Conservation (phyloP, 176 grass and related monocot species). For the Cocos nucifera region DNA sequence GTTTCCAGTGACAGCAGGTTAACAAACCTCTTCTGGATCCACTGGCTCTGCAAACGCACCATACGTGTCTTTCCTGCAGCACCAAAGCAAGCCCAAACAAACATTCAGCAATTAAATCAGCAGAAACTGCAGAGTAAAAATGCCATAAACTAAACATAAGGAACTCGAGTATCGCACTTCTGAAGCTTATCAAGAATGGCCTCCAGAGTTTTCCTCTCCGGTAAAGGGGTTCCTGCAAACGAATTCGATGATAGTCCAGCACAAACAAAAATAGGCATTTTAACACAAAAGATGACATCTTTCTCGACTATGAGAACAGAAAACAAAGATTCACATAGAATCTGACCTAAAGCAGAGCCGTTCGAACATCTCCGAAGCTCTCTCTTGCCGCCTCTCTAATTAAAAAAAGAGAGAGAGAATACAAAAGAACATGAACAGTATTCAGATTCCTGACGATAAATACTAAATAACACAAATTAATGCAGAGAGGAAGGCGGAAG, state of each 20-base stretch:
- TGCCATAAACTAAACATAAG: slow-evolving; percentile 13
- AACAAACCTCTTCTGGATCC: slow-evolving; percentile 50
- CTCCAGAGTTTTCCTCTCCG: slow-evolving; percentile 59
- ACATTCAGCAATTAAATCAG: slow-evolving; percentile 11
- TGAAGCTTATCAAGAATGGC: slow-evolving; percentile 67
- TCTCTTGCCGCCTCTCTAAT: background rate
- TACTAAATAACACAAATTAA: too few relatives aligned
- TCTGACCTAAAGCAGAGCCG: slow-evolving; percentile 5
- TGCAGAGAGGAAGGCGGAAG: too few relatives aligned
- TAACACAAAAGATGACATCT: slow-evolving; percentile 6
- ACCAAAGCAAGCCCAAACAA: slow-evolving; percentile 1
- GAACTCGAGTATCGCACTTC: slow-evolving; percentile 49
- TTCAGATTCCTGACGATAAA: too few relatives aligned
- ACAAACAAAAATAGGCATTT: slow-evolving; percentile 11
- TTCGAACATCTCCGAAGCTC: background rate
- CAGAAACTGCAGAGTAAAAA: slow-evolving; percentile 1
- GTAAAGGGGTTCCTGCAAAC: slow-evolving; percentile 39
- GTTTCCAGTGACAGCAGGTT: too few relatives aligned
- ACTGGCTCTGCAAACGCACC: slow-evolving; percentile 62
- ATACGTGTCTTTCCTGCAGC: slow-evolving; percentile 58
- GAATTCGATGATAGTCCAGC: slow-evolving; percentile 22
- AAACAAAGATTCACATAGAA: background rate
- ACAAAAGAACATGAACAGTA: background rate
- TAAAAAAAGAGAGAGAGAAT: background rate
- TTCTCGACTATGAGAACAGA: background rate